Conservation (phyloP, 78 protist genomes). For the Bigelowiella natans region DNA sequence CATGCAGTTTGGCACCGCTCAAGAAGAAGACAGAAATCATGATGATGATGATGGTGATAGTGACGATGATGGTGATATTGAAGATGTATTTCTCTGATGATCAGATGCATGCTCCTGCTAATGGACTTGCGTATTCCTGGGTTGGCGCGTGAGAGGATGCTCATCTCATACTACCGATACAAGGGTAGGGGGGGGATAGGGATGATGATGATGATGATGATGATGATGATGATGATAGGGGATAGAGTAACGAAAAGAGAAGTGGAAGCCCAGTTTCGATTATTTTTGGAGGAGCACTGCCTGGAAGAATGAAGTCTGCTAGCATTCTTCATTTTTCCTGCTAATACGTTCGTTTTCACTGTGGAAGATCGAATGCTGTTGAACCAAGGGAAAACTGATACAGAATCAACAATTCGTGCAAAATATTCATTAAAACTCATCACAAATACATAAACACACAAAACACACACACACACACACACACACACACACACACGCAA, state of each 20-base stretch:
- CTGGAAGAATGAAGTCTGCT: too few relatives aligned
- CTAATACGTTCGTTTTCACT: too few relatives aligned
- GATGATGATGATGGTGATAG: not conserved
- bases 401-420: not conserved
- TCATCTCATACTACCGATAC: slow-evolving; percentile 81
- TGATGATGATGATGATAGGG: not conserved
- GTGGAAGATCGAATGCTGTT: too few relatives aligned
- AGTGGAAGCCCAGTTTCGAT: too few relatives aligned
- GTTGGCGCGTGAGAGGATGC: slow-evolving; percentile 80
- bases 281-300: too few relatives aligned
- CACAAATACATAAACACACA: not conserved
- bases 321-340: too few relatives aligned
- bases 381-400: too few relatives aligned
- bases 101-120: slow-evolving; percentile 80
- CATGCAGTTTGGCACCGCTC: too few relatives aligned
- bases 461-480: not conserved
- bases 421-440: not conserved
- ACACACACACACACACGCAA: not conserved
- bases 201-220: not conserved
- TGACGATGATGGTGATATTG: not conserved
- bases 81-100: not conserved
- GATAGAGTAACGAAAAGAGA: not conserved
- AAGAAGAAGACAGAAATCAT: not conserved
- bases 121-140: slow-evolving; percentile 81
- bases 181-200: slow-evolving; percentile 21